phyloP scores from a whole-genome alignment of 371 early-diverging fungal genomes.

The Syncephalastrum contaminatum region DNA sequence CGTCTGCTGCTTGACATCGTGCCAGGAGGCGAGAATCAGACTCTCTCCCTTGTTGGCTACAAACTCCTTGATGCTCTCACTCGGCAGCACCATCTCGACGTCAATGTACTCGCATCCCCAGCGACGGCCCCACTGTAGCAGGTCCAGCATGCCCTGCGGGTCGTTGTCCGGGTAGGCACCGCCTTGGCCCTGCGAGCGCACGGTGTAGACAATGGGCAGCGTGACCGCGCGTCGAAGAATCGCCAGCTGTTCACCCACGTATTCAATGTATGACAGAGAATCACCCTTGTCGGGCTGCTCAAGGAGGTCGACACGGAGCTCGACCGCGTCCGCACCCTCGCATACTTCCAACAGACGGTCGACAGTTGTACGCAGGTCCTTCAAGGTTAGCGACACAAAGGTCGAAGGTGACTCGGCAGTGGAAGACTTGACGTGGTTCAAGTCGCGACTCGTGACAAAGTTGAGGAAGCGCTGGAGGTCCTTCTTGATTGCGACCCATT shows the following conservation, averaged over 20 bases:
- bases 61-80: conserved; percentile 49
- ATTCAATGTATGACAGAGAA: conserved; percentile 50
- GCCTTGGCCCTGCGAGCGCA: conserved; percentile 86
- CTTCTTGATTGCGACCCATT: conserved; percentile 68
- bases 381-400: conserved; percentile 88
- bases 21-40: conserved; percentile 87
- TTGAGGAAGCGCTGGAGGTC: conserved; percentile 68
- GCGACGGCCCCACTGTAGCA: conserved; percentile 69
- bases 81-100: conserved; percentile 70
- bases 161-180: conserved; percentile 79
- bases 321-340: conserved; percentile 87
- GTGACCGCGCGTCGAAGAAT: conserved; percentile 64
- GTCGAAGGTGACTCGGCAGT: conserved; percentile 58
- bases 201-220: conserved; percentile 92
- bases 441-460: conserved; percentile 56
- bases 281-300: conserved; percentile 18
- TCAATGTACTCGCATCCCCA: conserved; percentile 96
- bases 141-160: conserved; percentile 59
- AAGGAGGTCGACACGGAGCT: conserved; percentile 91
- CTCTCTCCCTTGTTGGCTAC: conserved; percentile 55
- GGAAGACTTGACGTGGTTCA: conserved; percentile 42
- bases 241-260: conserved; percentile 78
- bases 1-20: conserved; percentile 69
- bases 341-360: conserved; percentile 57
- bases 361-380: conserved; percentile 60